A percentile compares a stretch with the other conserved stretches of the same genome.
Conservation (phyloP, 2,329 filamentous ascomycete genomes). For the Neophaeococcomyces aloes region DNA sequence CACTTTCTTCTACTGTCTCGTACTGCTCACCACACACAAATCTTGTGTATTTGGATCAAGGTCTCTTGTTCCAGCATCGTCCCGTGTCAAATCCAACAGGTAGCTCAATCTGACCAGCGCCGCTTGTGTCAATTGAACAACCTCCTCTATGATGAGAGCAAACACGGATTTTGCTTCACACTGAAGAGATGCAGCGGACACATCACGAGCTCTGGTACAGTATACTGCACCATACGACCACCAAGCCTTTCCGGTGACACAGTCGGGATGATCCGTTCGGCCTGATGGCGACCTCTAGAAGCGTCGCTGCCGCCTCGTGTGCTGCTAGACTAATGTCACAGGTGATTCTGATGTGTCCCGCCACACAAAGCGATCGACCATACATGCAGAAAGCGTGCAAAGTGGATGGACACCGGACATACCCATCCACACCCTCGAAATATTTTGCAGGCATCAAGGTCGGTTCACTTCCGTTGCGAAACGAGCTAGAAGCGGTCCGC, state of each 20-base stretch:
- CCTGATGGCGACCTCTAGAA: neutral
- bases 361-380: too few relatives aligned
- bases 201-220: neutral
- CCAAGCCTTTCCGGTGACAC: neutral
- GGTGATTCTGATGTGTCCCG: too few relatives aligned
- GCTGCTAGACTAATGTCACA: neutral
- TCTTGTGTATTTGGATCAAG: too few relatives aligned
- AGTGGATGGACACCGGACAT: neutral
- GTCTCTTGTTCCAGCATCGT: too few relatives aligned
- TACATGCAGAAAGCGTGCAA: too few relatives aligned
- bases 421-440: neutral
- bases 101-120: too few relatives aligned
- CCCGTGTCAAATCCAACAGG: too few relatives aligned
- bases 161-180: neutral
- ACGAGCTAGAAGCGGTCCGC: neutral
- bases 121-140: too few relatives aligned
- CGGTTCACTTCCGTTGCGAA: neutral
- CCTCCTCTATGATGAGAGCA: too few relatives aligned
- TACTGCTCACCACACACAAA: too few relatives aligned
- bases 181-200: neutral
- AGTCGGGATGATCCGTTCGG: neutral
- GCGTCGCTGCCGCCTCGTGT: neutral
- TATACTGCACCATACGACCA: too few relatives aligned
- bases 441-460: neutral
- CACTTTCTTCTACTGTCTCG: too few relatives aligned